Base-by-base conservation (phyloP, 163 green algal genomes). In the Scenedesmus sp. region DNA sequence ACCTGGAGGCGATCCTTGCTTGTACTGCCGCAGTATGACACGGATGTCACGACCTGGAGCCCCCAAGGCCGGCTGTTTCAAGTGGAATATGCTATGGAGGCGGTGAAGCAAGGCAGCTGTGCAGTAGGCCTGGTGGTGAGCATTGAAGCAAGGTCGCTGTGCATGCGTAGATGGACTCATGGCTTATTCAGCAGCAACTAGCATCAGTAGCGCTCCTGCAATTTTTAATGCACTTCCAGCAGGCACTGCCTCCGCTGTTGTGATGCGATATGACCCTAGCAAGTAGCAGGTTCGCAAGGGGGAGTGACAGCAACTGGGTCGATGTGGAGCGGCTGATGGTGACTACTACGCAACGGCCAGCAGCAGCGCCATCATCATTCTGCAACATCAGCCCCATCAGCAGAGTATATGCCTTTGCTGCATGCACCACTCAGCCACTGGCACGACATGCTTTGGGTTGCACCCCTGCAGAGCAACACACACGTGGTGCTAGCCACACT, bases 61-160 rank as follows among this genome's bases (percentile, higher is more conserved):
- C 98, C 98, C 0, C 97, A 99, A 90, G 98, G 98, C 2, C 95
- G 98, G 22, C 96, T 99, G 9, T 97, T 97, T 81, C 96, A 98
- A 92, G 96, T 99, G 20, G 98, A 99, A 90, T 99, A 99, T 87
- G 98, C 98, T 0, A 99, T 99, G 98, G 98, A 99, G 91, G 98
- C 98, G 16, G 98, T 99, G 0, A 99, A 99, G 95, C 98, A 99
- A 89, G 98, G 98, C 82, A 98, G 95, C 88, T 98, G 97, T 44
- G 96, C 97, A 9, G 98, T 99, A 1, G 98, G 98, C 3, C 81
- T 97, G 5, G 95, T 90, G 92, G 93, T 97, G 30, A 80, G 92
- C 65, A n/a, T n/a, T n/a, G n/a, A n/a, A 76, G 20, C 42, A 83
- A 42, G 16, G 30, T 3, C n/a, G n/a, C n/a, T 30, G 18, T 81